Percentiles rank a stretch among this genome's conserved stretches.
Evolutionary conservation across 768 basidiomycete genomes (phyloP).

Genomic region (Psilocybe cyanescens): DNA sequence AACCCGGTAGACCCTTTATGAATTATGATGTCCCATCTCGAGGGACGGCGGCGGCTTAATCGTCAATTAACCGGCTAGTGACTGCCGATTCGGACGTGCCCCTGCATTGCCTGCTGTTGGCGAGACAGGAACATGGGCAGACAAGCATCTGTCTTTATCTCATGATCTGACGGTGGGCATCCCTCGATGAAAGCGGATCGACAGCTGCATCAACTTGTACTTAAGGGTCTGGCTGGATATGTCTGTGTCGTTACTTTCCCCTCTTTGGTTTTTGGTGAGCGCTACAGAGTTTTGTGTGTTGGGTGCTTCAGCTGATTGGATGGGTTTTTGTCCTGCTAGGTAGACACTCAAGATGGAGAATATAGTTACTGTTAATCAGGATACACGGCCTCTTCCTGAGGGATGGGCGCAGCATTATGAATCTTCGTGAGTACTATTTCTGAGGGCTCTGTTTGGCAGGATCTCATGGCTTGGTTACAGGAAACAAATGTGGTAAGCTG

Average conservation of each 20-base stretch:
- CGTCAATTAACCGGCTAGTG: neutral
- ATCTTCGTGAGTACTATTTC: conserved; percentile 25
- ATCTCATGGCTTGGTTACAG: conserved; percentile 12
- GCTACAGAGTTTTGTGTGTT: neutral
- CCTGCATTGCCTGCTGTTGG: neutral
- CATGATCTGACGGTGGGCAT: neutral
- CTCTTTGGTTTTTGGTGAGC: neutral
- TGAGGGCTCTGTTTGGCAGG: neutral
- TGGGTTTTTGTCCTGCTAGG: neutral
- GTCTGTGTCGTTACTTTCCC: neutral
- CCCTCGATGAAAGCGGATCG: conserved; percentile 15
- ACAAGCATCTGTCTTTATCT: neutral
- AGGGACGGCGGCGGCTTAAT: neutral
- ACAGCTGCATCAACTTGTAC: conserved; percentile 1
- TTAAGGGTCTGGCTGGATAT: neutral
- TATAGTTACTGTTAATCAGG: conserved; percentile 14
- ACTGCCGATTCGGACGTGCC: neutral
- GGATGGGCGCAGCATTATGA: conserved; percentile 40
- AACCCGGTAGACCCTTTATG: too few relatives aligned
- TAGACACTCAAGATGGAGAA: neutral
- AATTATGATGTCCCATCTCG: too few relatives aligned
- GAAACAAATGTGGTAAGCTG: conserved; percentile 26
- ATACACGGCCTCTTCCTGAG: conserved; percentile 30
- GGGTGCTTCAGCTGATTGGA: neutral
- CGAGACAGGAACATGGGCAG: neutral